Evolutionary conservation across 768 basidiomycete species (phyloP).

Genomic region (Hygrophorus pudorinus): DNA sequence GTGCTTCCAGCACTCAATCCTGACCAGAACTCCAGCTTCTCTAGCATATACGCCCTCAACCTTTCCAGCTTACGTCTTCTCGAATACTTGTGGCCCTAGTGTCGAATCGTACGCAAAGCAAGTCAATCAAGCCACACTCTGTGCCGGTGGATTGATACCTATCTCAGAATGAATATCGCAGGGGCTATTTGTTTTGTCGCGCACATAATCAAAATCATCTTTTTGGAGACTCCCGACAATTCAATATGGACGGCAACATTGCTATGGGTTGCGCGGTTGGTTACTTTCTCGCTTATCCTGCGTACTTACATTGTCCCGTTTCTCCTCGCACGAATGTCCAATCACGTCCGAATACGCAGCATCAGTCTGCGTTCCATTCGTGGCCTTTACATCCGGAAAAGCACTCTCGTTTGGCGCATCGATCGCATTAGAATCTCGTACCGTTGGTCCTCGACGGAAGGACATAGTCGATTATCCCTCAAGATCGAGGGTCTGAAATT

Average conservation of each 20-base stretch:
- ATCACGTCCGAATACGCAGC: conserved; percentile 57
- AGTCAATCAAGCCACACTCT: too few species aligned
- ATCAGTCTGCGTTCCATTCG: conserved; percentile 72
- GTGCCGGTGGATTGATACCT: too few species aligned
- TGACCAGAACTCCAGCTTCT: too few species aligned
- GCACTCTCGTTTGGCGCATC: conserved; percentile 43
- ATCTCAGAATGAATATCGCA: too few species aligned
- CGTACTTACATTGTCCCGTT: conserved; percentile 62
- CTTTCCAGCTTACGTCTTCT: too few species aligned
- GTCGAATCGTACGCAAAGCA: too few species aligned
- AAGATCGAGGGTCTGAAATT: conserved; percentile 52
- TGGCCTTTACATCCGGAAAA: conserved; percentile 58
- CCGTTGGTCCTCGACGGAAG: conserved; percentile 37
- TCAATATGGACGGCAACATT: conserved; percentile 31
- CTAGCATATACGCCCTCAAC: too few species aligned
- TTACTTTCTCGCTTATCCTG: conserved; percentile 46
- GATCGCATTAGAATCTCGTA: conserved; percentile 56
- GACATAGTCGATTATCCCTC: conserved; percentile 48
- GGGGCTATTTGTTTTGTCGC: neutral
- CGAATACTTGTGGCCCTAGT: too few species aligned
- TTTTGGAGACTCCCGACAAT: conserved; percentile 9
- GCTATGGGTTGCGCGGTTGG: conserved; percentile 40
- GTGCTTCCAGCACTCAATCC: too few species aligned
- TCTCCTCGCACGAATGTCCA: conserved; percentile 49
- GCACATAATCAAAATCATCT: conserved; percentile 6